A percentile compares a stretch with the other conserved stretches of the same genome.
These are phyloP conservation scores for Thelonectria olida DNA, from an alignment of 2,329 filamentous ascomycete genomes.

Conservation along the genomic window DNA sequence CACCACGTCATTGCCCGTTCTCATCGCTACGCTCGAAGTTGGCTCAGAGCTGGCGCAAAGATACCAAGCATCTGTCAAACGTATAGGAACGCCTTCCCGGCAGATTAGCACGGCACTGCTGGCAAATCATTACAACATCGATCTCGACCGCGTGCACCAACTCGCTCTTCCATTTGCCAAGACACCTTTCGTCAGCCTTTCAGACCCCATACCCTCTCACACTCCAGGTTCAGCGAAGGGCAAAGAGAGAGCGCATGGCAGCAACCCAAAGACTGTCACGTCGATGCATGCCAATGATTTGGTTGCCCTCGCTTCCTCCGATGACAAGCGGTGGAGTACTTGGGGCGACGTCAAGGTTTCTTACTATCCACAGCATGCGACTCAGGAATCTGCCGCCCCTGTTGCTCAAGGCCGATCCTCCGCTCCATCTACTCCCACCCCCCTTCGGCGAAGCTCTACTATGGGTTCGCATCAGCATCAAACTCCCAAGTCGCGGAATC, in stretches of 20 bases:
- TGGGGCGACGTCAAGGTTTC: slow-evolving; percentile 84
- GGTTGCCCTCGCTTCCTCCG: slow-evolving; percentile 74
- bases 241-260: slow-evolving; percentile 72
- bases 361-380: slow-evolving; percentile 71
- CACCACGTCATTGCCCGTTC: slow-evolving; percentile 81
- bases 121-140: slow-evolving; percentile 84
- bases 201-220: slow-evolving; percentile 62
- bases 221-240: slow-evolving; percentile 71
- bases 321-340: slow-evolving; percentile 70
- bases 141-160: slow-evolving; percentile 83
- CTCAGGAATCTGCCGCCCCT: slow-evolving; percentile 31
- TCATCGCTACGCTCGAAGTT: slow-evolving; percentile 82
- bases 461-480: slow-evolving; percentile 52
- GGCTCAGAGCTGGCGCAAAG: slow-evolving; percentile 88
- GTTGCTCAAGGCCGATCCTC: slow-evolving; percentile 51
- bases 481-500: slow-evolving; percentile 51
- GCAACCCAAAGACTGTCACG: slow-evolving; percentile 57
- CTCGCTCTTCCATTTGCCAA: slow-evolving; percentile 85
- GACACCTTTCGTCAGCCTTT: slow-evolving; percentile 64
- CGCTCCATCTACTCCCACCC: slow-evolving; percentile 77
- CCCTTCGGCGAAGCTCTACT: slow-evolving; percentile 74
- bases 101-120: slow-evolving; percentile 78
- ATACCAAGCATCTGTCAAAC: slow-evolving; percentile 89
- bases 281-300: slow-evolving; percentile 85
- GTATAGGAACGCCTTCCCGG: slow-evolving; percentile 70